Percentiles rank a stretch among this genome's conserved stretches.
These are phyloP conservation scores for Clonostachys solani DNA, from an alignment of 2,329 filamentous ascomycete species.

Conservation along the genomic window DNA sequence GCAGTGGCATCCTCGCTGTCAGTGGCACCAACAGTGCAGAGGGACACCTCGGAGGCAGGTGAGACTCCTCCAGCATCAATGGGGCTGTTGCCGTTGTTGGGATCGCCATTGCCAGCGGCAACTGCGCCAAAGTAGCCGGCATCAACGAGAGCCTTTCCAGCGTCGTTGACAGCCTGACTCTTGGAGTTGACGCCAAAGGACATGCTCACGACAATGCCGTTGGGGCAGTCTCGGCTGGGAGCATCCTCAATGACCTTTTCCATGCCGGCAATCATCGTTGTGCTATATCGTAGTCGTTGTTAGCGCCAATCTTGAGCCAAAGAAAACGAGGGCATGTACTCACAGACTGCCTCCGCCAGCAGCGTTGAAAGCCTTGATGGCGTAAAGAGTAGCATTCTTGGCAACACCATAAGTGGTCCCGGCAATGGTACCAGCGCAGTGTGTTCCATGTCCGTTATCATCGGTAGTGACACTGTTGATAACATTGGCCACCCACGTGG, in stretches of 20 bases:
- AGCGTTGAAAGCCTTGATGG: slow-evolving; percentile 47
- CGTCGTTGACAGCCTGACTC: slow-evolving; percentile 42
- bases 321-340: neutral
- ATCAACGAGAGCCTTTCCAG: slow-evolving; percentile 37
- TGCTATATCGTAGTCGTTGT: slow-evolving; percentile 1
- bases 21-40: slow-evolving; percentile 44
- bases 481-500: slow-evolving; percentile 19
- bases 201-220: slow-evolving; percentile 46
- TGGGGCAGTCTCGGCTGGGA: slow-evolving; percentile 18
- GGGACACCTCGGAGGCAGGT: slow-evolving; percentile 42
- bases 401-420: slow-evolving; percentile 52
- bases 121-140: slow-evolving; percentile 48
- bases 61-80: slow-evolving; percentile 38
- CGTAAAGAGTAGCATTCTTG: slow-evolving; percentile 45
- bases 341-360: slow-evolving; percentile 11
- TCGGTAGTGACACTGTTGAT: slow-evolving; percentile 33
- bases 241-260: slow-evolving; percentile 39
- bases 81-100: slow-evolving; percentile 26
- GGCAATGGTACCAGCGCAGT: slow-evolving; percentile 33
- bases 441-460: slow-evolving; percentile 46
- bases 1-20: slow-evolving; percentile 34
- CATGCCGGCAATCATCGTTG: slow-evolving; percentile 42
- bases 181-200: slow-evolving; percentile 44
- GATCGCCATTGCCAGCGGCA: slow-evolving; percentile 49
- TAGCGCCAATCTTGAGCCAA: no score